Percentiles rank a stretch among this genome's conserved stretches.
Evolutionary conservation across 768 basidiomycete genomes (phyloP).

Genomic region (Tulasnella sp.): DNA sequence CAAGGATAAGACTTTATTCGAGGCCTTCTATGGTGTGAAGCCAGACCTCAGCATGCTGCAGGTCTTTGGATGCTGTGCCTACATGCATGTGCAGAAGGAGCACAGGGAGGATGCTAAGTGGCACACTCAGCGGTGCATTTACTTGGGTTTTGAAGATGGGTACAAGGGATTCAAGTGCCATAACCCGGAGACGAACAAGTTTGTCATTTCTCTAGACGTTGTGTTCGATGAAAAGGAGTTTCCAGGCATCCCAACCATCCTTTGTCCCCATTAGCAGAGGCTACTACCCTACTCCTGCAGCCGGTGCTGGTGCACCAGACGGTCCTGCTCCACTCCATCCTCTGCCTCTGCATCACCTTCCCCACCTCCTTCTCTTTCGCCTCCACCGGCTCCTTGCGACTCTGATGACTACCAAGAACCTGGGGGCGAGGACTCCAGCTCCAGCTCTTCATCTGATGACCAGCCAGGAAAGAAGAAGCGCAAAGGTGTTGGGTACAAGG

Average conservation of each 20-base stretch:
- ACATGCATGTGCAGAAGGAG: neutral
- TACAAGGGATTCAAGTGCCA: neutral
- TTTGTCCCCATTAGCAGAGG: too few relatives aligned
- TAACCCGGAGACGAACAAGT: slow-evolving; percentile 1
- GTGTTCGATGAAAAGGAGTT: neutral
- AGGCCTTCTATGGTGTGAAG: neutral
- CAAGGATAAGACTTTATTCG: neutral
- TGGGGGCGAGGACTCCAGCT: slow-evolving; percentile 14
- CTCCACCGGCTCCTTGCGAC: slow-evolving; percentile 15
- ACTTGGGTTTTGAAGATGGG: neutral
- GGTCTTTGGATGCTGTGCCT: neutral
- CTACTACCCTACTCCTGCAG: too few relatives aligned
- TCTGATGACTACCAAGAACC: slow-evolving; percentile 2
- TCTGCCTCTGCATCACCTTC: too few relatives aligned
- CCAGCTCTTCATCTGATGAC: too few relatives aligned
- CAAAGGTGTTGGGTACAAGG: too few relatives aligned
- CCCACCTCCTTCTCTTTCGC: too few relatives aligned
- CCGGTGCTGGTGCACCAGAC: too few relatives aligned
- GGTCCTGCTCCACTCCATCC: too few relatives aligned
- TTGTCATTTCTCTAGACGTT: too few relatives aligned
- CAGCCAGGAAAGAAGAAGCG: slow-evolving; percentile 18
- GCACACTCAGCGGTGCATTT: neutral
- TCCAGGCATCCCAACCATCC: neutral
- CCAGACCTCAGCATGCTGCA: neutral
- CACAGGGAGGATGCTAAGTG: neutral